Base-by-base conservation (phyloP, 805 yeast genomes). In the Saccharomycopsis fodiens region DNA sequence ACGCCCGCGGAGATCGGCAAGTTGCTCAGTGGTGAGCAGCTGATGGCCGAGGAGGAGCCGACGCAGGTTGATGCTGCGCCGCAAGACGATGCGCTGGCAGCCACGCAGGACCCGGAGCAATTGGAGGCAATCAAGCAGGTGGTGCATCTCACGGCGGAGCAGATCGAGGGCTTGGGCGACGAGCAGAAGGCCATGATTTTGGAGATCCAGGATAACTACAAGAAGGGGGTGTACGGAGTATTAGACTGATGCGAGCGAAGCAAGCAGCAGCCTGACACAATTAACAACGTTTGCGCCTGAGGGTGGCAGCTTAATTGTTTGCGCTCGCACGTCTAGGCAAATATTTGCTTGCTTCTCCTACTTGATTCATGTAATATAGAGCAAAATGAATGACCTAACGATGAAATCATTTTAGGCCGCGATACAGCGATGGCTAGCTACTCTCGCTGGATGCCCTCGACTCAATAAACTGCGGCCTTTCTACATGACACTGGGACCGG, bases 81-180 rank as follows among this genome's bases (percentile, higher is more conserved):
- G 46, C 1, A 51, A 35, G 13, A 42, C 35, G 1, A 39, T 45
- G 3, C 39, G 47, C 7, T 37, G 36, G 3, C 46, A 44, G 5
- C 47, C 57, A 39, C 22, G 16, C 43, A 27, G 21, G 68, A 59
- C 41, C 61, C 66, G 8, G 70, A 65, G 44, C 73, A 73, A 49
- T 61, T 64, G 12, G 72, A 60, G 3, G 58, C 78, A 46, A 67
- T 78, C 23, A 69, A 66, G 49, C 79, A 74, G 52, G 78, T 79
- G 8, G 52, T 78, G 51, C 66, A 66, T 35, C 60, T 79, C 25
- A 60, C 72, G n/a, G 78, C 74, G 27, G 73, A 68, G 20, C 80
- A 78, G 47, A 57, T 79, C 1, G 58, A 61, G 3, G 60, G 60
- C 2, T 61, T 79, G 16, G 79, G 82, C 1, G 70, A 67, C 3